phyloP scores from a whole-genome alignment of 306 rosid species.

The Oemleria cerasiformis region DNA sequence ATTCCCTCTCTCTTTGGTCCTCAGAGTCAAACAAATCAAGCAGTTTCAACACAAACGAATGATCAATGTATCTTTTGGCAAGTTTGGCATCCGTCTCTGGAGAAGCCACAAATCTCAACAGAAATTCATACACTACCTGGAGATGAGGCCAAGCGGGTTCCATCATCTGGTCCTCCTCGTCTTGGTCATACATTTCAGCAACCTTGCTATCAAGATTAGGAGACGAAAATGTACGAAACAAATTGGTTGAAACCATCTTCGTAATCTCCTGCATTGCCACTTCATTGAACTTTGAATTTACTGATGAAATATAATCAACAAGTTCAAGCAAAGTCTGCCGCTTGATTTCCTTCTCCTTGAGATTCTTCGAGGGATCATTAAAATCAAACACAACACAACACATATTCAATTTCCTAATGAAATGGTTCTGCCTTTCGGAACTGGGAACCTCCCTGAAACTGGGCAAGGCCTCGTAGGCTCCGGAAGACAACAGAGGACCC shows the following conservation, averaged over 20 bases:
- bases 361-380: constrained; percentile 42
- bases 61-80: constrained; percentile 55
- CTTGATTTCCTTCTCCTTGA: constrained; percentile 54
- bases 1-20: constrained; percentile 71
- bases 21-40: constrained; percentile 64
- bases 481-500: constrained; percentile 29
- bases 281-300: constrained; percentile 50
- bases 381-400: constrained; percentile 57
- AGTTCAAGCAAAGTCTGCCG: constrained; percentile 55
- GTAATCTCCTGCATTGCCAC: constrained; percentile 49
- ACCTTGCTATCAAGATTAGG: constrained; percentile 39
- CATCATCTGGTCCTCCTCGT: constrained; percentile 56
- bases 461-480: constrained; percentile 54
- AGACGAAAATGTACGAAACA: constrained; percentile 50
- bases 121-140: constrained; percentile 55
- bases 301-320: constrained; percentile 46
- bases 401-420: constrained; percentile 48
- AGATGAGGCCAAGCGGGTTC: constrained; percentile 69
- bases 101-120: constrained; percentile 54
- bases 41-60: constrained; percentile 53
- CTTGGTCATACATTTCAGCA: constrained; percentile 43
- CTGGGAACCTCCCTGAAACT: constrained; percentile 49
- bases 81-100: constrained; percentile 61
- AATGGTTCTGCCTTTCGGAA: constrained; percentile 48
- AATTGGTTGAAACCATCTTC: constrained; percentile 50